Evolutionary conservation across 495 filamentous ascomycete species (phyloP), one percentile per base, ranked within the genome.

Genomic region (Lichenothelia convexa): DNA sequence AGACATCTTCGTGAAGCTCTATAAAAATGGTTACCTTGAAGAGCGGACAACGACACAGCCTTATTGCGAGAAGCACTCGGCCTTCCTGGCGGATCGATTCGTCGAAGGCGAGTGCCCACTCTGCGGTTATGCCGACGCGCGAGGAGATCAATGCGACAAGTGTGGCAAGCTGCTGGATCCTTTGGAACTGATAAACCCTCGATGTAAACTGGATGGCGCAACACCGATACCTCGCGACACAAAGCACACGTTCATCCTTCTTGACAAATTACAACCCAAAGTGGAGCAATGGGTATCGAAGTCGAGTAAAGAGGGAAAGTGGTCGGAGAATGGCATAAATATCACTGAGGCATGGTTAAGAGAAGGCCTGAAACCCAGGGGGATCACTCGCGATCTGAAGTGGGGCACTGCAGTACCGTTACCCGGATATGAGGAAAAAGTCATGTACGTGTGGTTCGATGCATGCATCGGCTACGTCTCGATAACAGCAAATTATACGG

Each of bases 401-500:
- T 93, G 85, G 85, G 85, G 85, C 47, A 79, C 77, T 11, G 67
- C 73, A 6, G 67, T 83, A 11, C 75, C 79, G 16, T 48, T 67
- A 5, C 55, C 56, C 12, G 69, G 63, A 7, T 85, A 73, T 34
- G 73, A 74, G 39, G 64, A 75, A 39, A 89, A 89, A 63, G 84
- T 91, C 39, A 67, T 93, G 39, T 93, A 94, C 46, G 81, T 91
- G 27, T 94, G 86, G 86, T 94, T 94, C 46, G 86, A 93, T 56
- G 86, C 87, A 32, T 91, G 82, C 56, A 91, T 92, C 42, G 86
- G 86, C 5, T 94, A 94, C 51, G 71, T 80, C 4, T 91, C 81
- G 0, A 94, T 94, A 42, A 93, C 86, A 4, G 82, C 80, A 39
- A 84, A 75, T 45, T 93, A 87, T 53, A 93, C 84, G 4, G 64